Percentiles rank a stretch among this genome's conserved stretches.
These are phyloP conservation scores for Thozetella sp. DNA, from an alignment of 495 filamentous ascomycete genomes.

Conservation along the genomic window DNA sequence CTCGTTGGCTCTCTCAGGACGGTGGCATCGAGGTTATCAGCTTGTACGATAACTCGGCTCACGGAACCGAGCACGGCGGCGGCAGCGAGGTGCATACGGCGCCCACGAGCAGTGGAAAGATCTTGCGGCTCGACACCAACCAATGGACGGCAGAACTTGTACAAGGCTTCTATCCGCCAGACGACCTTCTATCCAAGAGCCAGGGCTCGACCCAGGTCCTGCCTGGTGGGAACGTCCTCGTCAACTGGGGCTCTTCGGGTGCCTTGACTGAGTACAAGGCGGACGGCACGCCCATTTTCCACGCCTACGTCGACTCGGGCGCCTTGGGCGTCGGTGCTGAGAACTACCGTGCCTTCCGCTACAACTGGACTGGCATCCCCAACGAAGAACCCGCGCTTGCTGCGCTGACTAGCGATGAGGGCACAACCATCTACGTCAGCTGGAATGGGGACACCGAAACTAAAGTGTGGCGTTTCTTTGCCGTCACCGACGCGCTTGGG, in stretches of 20 bases:
- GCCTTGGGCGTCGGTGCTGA: constrained; percentile 25
- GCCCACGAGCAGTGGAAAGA: constrained; percentile 54
- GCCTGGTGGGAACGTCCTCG: constrained; percentile 54
- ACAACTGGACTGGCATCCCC: constrained; percentile 36
- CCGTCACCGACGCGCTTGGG: constrained; percentile 18
- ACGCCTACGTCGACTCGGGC: constrained; percentile 32
- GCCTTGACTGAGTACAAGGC: constrained; percentile 59
- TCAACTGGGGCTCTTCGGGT: constrained; percentile 63
- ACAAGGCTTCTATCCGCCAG: constrained; percentile 33
- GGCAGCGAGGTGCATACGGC: constrained; percentile 36
- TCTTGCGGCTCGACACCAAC: constrained; percentile 55
- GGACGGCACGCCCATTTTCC: constrained; percentile 54
- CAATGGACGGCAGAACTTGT: constrained; percentile 50
- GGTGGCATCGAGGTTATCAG: constrained; percentile 40
- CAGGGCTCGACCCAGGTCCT: constrained; percentile 65
- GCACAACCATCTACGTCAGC: constrained; percentile 30
- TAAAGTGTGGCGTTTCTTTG: constrained; percentile 28
- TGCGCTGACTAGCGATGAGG: constrained; percentile 19
- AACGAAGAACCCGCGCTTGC: constrained; percentile 32
- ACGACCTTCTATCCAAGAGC: constrained; percentile 53
- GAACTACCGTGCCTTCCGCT: constrained; percentile 36
- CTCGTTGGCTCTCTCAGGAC: constrained; percentile 52
- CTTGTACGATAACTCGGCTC: constrained; percentile 35
- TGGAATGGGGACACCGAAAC: constrained; percentile 44
- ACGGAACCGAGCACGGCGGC: constrained; percentile 33